Base-by-base conservation (phyloP, 148 eudicot genomes). In the Simmondsia chinensis region DNA sequence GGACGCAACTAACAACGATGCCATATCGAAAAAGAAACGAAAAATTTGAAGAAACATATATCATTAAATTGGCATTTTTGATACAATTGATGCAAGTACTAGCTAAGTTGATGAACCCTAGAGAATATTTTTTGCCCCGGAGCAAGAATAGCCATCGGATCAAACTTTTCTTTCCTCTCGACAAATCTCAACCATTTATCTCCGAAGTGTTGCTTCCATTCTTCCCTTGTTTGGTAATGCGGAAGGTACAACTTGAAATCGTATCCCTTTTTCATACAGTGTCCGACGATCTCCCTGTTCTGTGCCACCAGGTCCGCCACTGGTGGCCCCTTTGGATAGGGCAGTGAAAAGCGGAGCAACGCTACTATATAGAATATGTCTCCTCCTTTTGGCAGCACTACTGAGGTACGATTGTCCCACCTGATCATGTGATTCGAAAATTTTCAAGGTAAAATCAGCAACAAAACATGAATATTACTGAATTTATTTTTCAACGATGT, bases 111-210 rank as follows among this genome's bases (percentile, higher is more conserved):
- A 22, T 20, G 43, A 34, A 23, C 27, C 59, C 94, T 74, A 0
- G 81, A 26, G 54, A 88, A 83, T 21, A 88, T 88, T 41, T 70
- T 72, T 56, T 88, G 96, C 12, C 96, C 96, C 16, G 94, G 96
- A n/a, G 94, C 83, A 36, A 88, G 89, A 47, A 88, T 67, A 18
- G 82, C 82, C 73, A 49, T 72, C 3, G 94, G 96, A 75, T 88
- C 96, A 29, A 65, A 88, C 27, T 24, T 55, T 4, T 56, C 42
- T 43, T 88, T 88, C 60, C 71, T 67, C 11, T 83, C 73, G 2
- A 61, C 75, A 39, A 83, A 80, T 60, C 79, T 66, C 0, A 66
- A 0, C 96, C 96, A 88, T 54, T 75, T 55, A 28, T 38, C 50
- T 0, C 94, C 89, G 42, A 88, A 88, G 39, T 88, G 96, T 30